Base-by-base conservation (phyloP, 192 early-diverging fungal genomes). In the Paraglomus brasilianum region DNA sequence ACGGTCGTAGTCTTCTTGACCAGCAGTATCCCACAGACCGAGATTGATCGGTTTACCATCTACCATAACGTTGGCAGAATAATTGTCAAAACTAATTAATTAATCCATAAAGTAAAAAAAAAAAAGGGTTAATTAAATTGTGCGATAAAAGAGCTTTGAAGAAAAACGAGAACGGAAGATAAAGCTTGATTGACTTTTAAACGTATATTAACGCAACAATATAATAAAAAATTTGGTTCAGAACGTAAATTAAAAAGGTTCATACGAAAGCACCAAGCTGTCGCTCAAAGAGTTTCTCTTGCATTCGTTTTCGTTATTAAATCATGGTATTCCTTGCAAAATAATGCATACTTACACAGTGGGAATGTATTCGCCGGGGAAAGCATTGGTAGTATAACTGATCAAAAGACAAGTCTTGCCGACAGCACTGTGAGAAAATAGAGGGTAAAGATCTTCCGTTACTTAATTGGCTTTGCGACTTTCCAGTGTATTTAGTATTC, bases 321-420 rank as follows among this genome's bases (percentile, higher is more conserved):
- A 40, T 1, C 41, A 21, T 19, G 41, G 4, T 8, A 30, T 4
- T 19, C 5, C 11, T 71, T 39, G 71, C 46, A 22, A 19, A 6
- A 11, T 42, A n/a, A 21, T 17, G 66, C 17, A 39, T 60, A 78
- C 88, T 84, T 93, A 98, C 93, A 98, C 96, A 62, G 96, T 98
- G 58, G 96, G 96, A 75, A 98, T 97, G 76, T 98, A 98, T 85
- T 98, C 96, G 62, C 96, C 96, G 15, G 96, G 96, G 82, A 98
- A 98, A 39, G 97, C 97, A 84, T 98, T 98, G 70, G 97, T 98
- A 15, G 97, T 98, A 84, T 98, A 98, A 80, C 86, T 89, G 80
- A 98, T 98, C 65, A 98, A 80, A 45, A 96, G 88, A 78, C 96
- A 98, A 47, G 96, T 98, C 82, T 98, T 97, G 72, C 90, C 90